A percentile compares a stretch with the other conserved stretches of the same genome.
Evolutionary conservation across 768 basidiomycete genomes (phyloP).

Genomic region (Xanthoconium stramineum): DNA sequence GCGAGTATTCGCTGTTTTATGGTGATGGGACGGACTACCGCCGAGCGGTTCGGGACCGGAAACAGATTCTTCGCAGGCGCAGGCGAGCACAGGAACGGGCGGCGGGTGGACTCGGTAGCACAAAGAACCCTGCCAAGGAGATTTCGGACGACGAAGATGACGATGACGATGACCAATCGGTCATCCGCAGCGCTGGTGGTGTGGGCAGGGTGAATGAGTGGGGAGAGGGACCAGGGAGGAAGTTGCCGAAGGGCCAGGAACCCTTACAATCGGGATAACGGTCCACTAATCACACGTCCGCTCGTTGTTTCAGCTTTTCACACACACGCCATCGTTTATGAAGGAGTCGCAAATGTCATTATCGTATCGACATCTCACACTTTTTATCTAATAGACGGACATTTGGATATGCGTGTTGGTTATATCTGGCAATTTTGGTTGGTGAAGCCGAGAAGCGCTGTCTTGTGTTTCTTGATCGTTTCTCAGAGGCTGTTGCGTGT

Average conservation of each 20-base stretch:
- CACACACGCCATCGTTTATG: slow-evolving; percentile 12
- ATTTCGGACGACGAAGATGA: slow-evolving; percentile 26
- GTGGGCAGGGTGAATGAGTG: slow-evolving; percentile 8
- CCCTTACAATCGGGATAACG: slow-evolving; percentile 24
- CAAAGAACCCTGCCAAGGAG: slow-evolving; percentile 20
- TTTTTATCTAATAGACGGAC: slow-evolving; percentile 37
- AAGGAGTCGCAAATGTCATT: slow-evolving; percentile 25
- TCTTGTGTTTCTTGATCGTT: slow-evolving; percentile 7
- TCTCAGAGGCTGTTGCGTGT: slow-evolving; percentile 18
- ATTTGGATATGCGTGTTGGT: slow-evolving; percentile 29
- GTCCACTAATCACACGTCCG: slow-evolving; percentile 7
- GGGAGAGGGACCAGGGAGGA: slow-evolving; percentile 19
- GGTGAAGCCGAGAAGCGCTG: slow-evolving; percentile 16
- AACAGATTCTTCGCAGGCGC: slow-evolving; percentile 72
- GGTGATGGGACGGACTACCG: slow-evolving; percentile 71
- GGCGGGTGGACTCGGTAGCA: slow-evolving; percentile 33
- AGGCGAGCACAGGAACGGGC: slow-evolving; percentile 70
- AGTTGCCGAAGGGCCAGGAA: slow-evolving; percentile 15
- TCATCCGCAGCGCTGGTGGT: neutral
- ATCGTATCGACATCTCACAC: slow-evolving; percentile 19
- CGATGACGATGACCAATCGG: slow-evolving; percentile 14
- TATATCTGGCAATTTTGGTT: slow-evolving; percentile 24
- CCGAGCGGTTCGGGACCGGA: slow-evolving; percentile 64
- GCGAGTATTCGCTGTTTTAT: slow-evolving; percentile 91
- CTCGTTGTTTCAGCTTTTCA: slow-evolving; percentile 6